Base-by-base conservation (phyloP, 768 basidiomycete species). In the Candolleomyces aberdarensis region DNA sequence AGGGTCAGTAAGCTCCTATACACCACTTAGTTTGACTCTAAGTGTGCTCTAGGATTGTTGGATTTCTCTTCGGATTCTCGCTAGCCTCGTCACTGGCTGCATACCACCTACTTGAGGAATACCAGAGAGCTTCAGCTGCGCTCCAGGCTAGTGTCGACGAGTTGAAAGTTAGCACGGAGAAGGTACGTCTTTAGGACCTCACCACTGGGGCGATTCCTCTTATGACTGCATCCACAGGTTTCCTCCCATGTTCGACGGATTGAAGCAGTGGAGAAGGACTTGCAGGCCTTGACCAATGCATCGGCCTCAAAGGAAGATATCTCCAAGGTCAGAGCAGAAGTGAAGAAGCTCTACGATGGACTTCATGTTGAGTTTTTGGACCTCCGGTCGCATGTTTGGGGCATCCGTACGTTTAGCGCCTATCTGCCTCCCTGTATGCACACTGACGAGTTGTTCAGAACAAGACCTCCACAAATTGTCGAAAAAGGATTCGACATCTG, bases 11-110 rank as follows among this genome's bases (percentile, higher is more conserved):
- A 43, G n/a, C 56, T 53, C 40, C 19, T 36, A 6, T 14, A 15
- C 29, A n/a, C 26, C 22, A 11, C 20, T 40, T 39, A 32, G 6
- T 36, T 44, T 46, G n/a, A 58, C 52, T 58, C 52, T 64, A 43
- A 60, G 44, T 50, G 62, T 55, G 36, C 56, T 20, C 17, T 65
- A 94, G 92, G 53, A 85, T 94, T 58, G 82, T 94, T 46, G 92
- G 92, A 0, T 94, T 94, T 70, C 72, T 97, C 40, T 85, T 95
- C 65, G 95, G 94, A 1, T 96, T 96, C 77, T 94, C 94, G 5
- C 74, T 95, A 40, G 93, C 94, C 1, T 92, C 94, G 0, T 88
- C 91, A 0, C 84, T 87, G 66, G 92, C 93, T 46, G 88, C 93
- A 29, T 96, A 94, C 72, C 86, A 92, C 71, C 80, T 97, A 19